Evolutionary conservation across 2,329 filamentous ascomycete species (phyloP).

Genomic region (Pseudogymnoascus pannorum): DNA sequence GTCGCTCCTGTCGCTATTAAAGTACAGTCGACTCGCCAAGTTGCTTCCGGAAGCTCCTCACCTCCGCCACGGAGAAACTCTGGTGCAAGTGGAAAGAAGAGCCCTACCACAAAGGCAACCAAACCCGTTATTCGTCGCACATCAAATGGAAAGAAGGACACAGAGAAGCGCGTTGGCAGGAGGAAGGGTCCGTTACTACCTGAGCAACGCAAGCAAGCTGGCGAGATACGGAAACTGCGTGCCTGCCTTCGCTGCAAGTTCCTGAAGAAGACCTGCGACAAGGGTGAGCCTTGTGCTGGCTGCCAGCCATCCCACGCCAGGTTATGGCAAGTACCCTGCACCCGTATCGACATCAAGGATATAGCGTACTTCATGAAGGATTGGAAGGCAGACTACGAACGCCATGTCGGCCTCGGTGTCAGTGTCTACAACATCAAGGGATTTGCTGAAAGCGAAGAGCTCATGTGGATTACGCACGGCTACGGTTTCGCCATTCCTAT

Average conservation of each 20-base stretch:
- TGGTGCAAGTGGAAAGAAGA: constrained; percentile 59
- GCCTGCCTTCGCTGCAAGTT: constrained; percentile 96
- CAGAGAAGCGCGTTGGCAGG: constrained; percentile 88
- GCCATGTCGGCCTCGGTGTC: constrained; percentile 78
- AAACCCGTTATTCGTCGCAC: constrained; percentile 73
- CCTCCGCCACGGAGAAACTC: constrained; percentile 61
- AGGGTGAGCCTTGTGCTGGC: constrained; percentile 89
- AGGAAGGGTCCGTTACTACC: constrained; percentile 83
- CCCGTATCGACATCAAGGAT: constrained; percentile 96
- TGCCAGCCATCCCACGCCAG: constrained; percentile 94
- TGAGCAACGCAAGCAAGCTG: constrained; percentile 92
- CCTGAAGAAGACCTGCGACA: constrained; percentile 98
- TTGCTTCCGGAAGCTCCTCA: constrained; percentile 53
- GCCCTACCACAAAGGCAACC: constrained; percentile 59
- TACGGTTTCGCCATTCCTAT: constrained; percentile 91
- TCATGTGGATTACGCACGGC: constrained; percentile 91
- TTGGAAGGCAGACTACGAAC: constrained; percentile 95
- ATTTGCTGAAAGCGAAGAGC: constrained; percentile 55
- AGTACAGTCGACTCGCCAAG: constrained; percentile 50
- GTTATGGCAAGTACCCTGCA: constrained; percentile 96
- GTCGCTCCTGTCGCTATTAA: constrained; percentile 66
- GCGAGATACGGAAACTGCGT: constrained; percentile 90
- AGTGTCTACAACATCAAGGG: constrained; percentile 95
- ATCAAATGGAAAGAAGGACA: constrained; percentile 71
- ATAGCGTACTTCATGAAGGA: constrained; percentile 99